Evolutionary conservation across 1,139 yeast genomes (phyloP).

Genomic region (Pichia sp.): DNA sequence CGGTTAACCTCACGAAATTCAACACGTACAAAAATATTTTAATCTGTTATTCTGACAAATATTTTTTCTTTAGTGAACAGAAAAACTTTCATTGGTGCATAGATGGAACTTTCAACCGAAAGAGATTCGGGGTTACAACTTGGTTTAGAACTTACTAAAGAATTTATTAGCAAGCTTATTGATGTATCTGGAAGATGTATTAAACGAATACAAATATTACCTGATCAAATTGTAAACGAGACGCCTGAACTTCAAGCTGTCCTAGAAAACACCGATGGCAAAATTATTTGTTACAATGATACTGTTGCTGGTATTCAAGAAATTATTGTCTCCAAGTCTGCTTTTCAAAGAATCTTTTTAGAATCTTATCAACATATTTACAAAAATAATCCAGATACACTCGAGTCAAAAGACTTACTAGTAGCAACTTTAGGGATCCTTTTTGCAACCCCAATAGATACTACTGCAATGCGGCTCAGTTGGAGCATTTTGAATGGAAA

Average conservation of each 20-base stretch:
- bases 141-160: neutral
- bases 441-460: constrained; percentile 37
- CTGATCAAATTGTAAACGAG: constrained; percentile 6
- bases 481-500: neutral
- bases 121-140: neutral
- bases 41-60: too few relatives aligned
- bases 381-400: neutral
- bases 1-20: too few relatives aligned
- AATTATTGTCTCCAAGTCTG: constrained; percentile 15
- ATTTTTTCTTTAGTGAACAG: too few relatives aligned
- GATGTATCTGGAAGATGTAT: neutral
- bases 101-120: neutral
- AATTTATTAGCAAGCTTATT: neutral
- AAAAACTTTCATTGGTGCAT: too few relatives aligned
- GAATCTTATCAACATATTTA: constrained; percentile 17
- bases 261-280: neutral
- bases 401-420: constrained; percentile 2
- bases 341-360: constrained; percentile 15
- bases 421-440: constrained; percentile 32
- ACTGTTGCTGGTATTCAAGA: constrained; percentile 13
- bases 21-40: too few relatives aligned
- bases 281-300: constrained; percentile 8
- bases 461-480: constrained; percentile 30
- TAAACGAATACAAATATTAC: constrained; percentile 9
- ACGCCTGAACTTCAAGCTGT: neutral